phyloP scores from a whole-genome alignment of 352 stramenopile species.

The Blastocystis sp. region DNA sequence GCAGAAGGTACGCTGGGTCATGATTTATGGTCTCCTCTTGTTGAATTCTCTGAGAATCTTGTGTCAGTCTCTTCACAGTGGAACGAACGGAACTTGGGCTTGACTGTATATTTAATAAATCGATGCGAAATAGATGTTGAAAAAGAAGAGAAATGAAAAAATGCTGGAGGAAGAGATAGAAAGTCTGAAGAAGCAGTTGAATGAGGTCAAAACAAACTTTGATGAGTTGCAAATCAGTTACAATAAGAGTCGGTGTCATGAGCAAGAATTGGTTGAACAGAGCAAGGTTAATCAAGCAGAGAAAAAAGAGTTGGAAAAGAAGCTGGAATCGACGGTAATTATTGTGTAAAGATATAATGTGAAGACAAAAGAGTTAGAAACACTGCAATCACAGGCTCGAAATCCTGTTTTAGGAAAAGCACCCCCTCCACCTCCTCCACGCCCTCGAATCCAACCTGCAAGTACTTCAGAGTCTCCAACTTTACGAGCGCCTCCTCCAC shows the following conservation, averaged over 20 bases:
- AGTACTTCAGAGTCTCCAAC: neutral
- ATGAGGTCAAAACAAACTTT: slow-evolving; percentile 74
- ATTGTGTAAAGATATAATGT: neutral
- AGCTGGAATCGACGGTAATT: neutral
- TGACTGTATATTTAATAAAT: neutral
- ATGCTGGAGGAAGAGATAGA: slow-evolving; percentile 71
- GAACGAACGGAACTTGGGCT: neutral
- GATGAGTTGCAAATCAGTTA: slow-evolving; percentile 63
- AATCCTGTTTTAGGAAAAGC: neutral
- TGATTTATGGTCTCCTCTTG: slow-evolving; percentile 6
- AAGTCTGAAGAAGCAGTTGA: slow-evolving; percentile 73
- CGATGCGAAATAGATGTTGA: slow-evolving; percentile 23
- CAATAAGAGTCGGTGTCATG: neutral
- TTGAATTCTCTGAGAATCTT: slow-evolving; percentile 43
- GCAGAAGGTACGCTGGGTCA: neutral
- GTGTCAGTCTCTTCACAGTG: neutral
- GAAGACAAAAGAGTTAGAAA: neutral
- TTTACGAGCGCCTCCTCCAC: neutral
- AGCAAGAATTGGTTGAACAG: neutral
- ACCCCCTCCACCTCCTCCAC: neutral
- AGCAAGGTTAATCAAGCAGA: slow-evolving; percentile 54
- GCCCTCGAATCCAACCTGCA: neutral
- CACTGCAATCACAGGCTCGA: neutral
- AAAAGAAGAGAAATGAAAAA: slow-evolving; percentile 30
- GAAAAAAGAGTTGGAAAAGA: slow-evolving; percentile 64